Conservation (phyloP, 306 rosid genomes). For the Cicer judaicum region DNA sequence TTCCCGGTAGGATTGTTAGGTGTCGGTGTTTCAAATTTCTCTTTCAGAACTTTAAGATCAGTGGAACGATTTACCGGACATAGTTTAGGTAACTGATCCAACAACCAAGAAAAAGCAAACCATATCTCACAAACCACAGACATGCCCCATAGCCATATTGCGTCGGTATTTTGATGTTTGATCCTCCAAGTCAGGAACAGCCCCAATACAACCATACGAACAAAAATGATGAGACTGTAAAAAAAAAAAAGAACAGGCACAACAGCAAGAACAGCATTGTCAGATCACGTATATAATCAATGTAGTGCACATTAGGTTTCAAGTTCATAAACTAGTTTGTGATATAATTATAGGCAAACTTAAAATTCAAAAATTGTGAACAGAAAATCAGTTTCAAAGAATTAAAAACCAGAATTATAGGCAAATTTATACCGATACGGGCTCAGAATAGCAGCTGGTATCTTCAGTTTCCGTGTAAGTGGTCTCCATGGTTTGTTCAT, state of each 20-base stretch:
- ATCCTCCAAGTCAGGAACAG: slow-evolving; percentile 85
- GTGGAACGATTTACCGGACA: slow-evolving; percentile 86
- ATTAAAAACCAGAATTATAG: too few species aligned
- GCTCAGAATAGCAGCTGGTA: slow-evolving; percentile 91
- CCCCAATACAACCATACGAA: slow-evolving; percentile 74
- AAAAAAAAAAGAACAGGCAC: slow-evolving; percentile 42
- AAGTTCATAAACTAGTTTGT: slow-evolving; percentile 15
- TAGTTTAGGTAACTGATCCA: slow-evolving; percentile 88
- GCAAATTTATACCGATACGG: slow-evolving; percentile 71
- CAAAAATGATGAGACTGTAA: slow-evolving; percentile 72
- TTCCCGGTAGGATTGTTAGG: slow-evolving; percentile 84
- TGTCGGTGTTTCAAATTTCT: slow-evolving; percentile 76
- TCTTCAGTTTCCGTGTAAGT: slow-evolving; percentile 82
- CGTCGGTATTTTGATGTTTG: slow-evolving; percentile 68
- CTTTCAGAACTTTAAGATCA: slow-evolving; percentile 85
- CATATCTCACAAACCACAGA: slow-evolving; percentile 93
- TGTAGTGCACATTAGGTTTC: not conserved
- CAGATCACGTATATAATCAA: slow-evolving; percentile 21
- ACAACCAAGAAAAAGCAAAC: slow-evolving; percentile 99
- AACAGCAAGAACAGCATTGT: slow-evolving; percentile 36
- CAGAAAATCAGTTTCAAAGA: not conserved
- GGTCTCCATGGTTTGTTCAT: slow-evolving; percentile 92
- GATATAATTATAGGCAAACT: slow-evolving; percentile 1
- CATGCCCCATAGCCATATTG: slow-evolving; percentile 97
- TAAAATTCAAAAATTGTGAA: not conserved